Evolutionary conservation across 2,329 filamentous ascomycete species (phyloP).

Genomic region (Trichoderma sp.): DNA sequence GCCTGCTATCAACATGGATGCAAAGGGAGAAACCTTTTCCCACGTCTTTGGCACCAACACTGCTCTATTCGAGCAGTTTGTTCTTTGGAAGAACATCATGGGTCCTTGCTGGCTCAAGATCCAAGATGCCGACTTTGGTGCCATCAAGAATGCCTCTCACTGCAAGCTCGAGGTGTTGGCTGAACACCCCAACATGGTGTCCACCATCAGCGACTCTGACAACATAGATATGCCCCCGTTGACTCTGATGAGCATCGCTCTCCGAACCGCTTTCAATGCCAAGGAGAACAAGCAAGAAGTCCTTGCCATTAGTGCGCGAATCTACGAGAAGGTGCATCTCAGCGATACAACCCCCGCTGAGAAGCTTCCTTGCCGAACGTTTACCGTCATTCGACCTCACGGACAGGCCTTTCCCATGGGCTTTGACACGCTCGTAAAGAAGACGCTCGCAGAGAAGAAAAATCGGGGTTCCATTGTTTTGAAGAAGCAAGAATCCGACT

Average conservation of each 20-base stretch:
- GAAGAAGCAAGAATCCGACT: constrained; percentile 79
- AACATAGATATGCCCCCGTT: constrained; percentile 81
- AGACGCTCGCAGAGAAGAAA: constrained; percentile 58
- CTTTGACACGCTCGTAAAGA: constrained; percentile 74
- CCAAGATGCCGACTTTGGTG: constrained; percentile 76
- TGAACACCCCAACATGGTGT: constrained; percentile 74
- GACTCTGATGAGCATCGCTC: constrained; percentile 91
- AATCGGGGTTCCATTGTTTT: constrained; percentile 76
- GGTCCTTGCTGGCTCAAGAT: constrained; percentile 97
- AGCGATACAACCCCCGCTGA: constrained; percentile 87
- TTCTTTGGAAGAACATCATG: constrained; percentile 99
- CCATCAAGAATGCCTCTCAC: constrained; percentile 90
- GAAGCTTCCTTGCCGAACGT: constrained; percentile 83
- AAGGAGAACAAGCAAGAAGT: constrained; percentile 98
- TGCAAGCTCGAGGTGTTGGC: constrained; percentile 93
- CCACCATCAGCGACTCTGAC: constrained; percentile 72
- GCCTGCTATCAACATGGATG: constrained; percentile 67
- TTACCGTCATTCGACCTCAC: constrained; percentile 85
- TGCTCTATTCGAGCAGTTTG: constrained; percentile 94
- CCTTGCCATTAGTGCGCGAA: constrained; percentile 82
- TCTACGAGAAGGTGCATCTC: constrained; percentile 88
- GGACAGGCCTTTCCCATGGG: constrained; percentile 77
- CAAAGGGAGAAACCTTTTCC: constrained; percentile 85
- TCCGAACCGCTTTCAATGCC: constrained; percentile 84
- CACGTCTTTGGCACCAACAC: constrained; percentile 94